These are phyloP conservation scores for Pseudocercospora crystallina DNA, from an alignment of 2,329 filamentous ascomycete species.

Conservation along the genomic window DNA sequence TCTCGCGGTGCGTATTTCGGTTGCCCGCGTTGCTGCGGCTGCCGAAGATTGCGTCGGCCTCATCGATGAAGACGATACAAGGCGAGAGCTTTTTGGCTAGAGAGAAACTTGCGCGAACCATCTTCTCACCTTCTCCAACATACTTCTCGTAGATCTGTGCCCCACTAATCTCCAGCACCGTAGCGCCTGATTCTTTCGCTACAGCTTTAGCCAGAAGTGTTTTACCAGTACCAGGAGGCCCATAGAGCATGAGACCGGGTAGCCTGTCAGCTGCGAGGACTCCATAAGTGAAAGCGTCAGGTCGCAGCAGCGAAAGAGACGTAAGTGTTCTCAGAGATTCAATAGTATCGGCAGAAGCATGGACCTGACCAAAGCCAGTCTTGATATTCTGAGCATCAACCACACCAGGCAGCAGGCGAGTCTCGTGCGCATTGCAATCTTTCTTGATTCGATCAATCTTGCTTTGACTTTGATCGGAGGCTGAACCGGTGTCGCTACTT, in stretches of 20 bases:
- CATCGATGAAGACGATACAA: constrained; percentile 94
- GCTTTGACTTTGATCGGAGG: background rate
- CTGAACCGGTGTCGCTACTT: background rate
- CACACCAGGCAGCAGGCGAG: constrained; percentile 76
- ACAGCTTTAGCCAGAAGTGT: constrained; percentile 71
- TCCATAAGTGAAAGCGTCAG: constrained; percentile 94
- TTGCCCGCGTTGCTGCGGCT: constrained; percentile 67
- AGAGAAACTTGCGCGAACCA: constrained; percentile 86
- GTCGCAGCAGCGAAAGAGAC: constrained; percentile 78
- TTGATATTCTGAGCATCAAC: constrained; percentile 78
- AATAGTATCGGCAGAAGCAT: constrained; percentile 77
- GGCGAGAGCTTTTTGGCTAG: constrained; percentile 88
- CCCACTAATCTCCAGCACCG: constrained; percentile 78
- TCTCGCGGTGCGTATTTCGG: constrained; percentile 74
- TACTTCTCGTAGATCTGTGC: constrained; percentile 95
- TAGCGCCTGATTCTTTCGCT: constrained; percentile 65
- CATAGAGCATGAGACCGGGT: constrained; percentile 92
- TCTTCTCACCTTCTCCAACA: constrained; percentile 94
- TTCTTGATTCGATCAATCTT: constrained; percentile 51
- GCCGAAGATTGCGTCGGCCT: constrained; percentile 89
- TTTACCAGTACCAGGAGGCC: constrained; percentile 85
- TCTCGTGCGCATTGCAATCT: constrained; percentile 74
- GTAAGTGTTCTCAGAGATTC: constrained; percentile 87
- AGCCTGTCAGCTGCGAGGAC: constrained; percentile 89
- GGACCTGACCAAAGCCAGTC: constrained; percentile 84